Evolutionary conservation across 176 grass and related monocot genomes (phyloP).

Genomic region (Rhynchospora tenuis): DNA sequence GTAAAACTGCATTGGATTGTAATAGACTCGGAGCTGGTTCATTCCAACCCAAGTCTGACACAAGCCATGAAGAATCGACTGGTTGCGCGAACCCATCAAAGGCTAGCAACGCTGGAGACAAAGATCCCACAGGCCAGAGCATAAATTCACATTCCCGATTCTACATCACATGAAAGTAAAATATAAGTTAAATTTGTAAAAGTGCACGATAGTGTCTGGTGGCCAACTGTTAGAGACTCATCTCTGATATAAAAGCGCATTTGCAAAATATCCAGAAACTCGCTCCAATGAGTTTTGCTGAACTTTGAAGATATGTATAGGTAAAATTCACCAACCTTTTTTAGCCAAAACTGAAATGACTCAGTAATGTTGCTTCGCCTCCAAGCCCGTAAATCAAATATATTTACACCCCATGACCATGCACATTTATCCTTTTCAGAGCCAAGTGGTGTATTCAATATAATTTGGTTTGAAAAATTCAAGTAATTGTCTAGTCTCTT

Average conservation of each 20-base stretch:
- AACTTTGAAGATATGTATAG: neutral
- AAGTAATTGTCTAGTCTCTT: slow-evolving; percentile 50
- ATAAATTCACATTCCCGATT: slow-evolving; percentile 60
- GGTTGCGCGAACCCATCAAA: slow-evolving; percentile 48
- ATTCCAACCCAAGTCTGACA: slow-evolving; percentile 55
- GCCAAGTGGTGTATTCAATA: slow-evolving; percentile 25
- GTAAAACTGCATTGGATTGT: slow-evolving; percentile 45
- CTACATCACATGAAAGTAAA: slow-evolving; percentile 28
- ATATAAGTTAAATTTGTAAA: neutral
- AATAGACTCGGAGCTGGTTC: slow-evolving; percentile 45
- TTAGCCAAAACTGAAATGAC: slow-evolving; percentile 63
- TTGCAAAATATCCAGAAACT: neutral
- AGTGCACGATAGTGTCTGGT: neutral
- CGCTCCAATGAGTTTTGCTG: neutral
- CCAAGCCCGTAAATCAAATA: slow-evolving; percentile 77
- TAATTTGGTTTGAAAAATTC: slow-evolving; percentile 60
- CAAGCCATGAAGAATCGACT: slow-evolving; percentile 55
- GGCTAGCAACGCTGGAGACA: slow-evolving; percentile 62
- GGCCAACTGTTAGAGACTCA: neutral
- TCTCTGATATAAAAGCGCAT: neutral
- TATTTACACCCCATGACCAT: slow-evolving; percentile 68
- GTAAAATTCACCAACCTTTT: slow-evolving; percentile 38
- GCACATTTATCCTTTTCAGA: slow-evolving; percentile 36
- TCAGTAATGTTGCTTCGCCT: slow-evolving; percentile 54
- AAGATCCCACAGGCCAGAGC: slow-evolving; percentile 54